Percentiles rank a stretch among this genome's conserved stretches.
Conservation (phyloP, 148 eudicot species). For the Polygonum aviculare region DNA sequence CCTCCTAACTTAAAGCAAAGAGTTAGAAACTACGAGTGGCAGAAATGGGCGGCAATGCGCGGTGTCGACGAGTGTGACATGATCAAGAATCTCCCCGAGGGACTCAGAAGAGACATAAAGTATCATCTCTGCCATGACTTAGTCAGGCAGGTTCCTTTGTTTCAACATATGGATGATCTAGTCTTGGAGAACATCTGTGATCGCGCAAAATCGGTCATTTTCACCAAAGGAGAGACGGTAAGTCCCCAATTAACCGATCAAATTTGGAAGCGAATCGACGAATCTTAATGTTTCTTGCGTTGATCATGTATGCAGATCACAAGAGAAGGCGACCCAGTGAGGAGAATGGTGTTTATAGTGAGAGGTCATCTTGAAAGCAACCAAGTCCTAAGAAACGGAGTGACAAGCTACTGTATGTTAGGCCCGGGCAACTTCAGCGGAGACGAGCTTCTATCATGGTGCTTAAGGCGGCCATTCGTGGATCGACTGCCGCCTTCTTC, state of each 20-base stretch:
- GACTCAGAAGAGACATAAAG: conserved; percentile 88
- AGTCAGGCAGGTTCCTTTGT: conserved; percentile 87
- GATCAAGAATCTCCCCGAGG: conserved; percentile 80
- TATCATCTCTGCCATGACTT: conserved; percentile 82
- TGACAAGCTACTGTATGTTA: conserved; percentile 73
- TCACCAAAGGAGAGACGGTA: conserved; percentile 89
- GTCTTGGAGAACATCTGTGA: conserved; percentile 93
- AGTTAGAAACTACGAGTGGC: conserved; percentile 81
- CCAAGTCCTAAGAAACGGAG: conserved; percentile 73
- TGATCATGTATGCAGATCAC: conserved; percentile 27
- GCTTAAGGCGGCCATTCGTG: conserved; percentile 63
- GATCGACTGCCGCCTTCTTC: conserved; percentile 84
- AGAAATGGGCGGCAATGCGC: conserved; percentile 94
- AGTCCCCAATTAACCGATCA: conserved; percentile 3
- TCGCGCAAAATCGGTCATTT: conserved; percentile 79
- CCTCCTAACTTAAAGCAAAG: conserved; percentile 61
- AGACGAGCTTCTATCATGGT: conserved; percentile 92
- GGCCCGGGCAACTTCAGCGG: conserved; percentile 96
- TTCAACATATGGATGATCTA: conserved; percentile 85
- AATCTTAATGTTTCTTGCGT: too few species aligned
- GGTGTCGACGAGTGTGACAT: conserved; percentile 94
- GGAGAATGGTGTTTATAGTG: conserved; percentile 79
- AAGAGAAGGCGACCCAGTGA: conserved; percentile 89
- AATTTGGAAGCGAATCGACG: too few species aligned
- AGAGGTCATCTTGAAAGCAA: conserved; percentile 86